Base-by-base conservation (phyloP, 2,329 filamentous ascomycete genomes). In the Neospermospora avenae region DNA sequence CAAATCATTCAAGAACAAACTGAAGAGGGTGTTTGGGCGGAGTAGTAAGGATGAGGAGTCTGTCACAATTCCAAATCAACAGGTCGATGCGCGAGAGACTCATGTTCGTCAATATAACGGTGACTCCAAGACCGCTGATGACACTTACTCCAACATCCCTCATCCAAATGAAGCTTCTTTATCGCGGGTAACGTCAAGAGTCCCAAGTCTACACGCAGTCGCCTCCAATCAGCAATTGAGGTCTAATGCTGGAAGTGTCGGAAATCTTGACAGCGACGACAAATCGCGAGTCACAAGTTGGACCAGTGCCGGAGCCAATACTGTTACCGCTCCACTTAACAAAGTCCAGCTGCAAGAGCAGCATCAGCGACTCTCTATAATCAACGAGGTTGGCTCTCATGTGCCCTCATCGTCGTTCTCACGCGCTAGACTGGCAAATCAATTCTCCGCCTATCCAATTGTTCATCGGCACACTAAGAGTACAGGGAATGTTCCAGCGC, bases 281-380 rank as follows among this genome's bases (percentile, higher is more conserved):
- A 82, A 77, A 64, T 88, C 85, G n/a, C 77, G 87, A 22, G 83
- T 90, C 54, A 90, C 87, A 1, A 91, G 88, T 71, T 91, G 88
- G 88, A 82, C 82, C 4, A 84, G 85, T 62, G 89, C 87, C 0
- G 83, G 82, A 1, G 77, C 79, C 1, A 80, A 80, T 59, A 80
- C 82, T 2, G 73, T 79, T 5, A 83, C 71, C 60, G 79, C 76
- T 60, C 77, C 66, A 44, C 56, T 57, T 18, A 31, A 52, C 5
- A 63, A 60, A 57, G 22, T 58, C 28, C 65, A 62, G 24, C 37
- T 58, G 2, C 79, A 82, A 61, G 77, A 83, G 61, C 72, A 76
- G 18, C 44, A 46, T 4, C 81, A 87, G 67, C 80, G 84, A 1
- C 74, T 89, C n/a, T 86, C 85, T 1, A 78, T 86, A 24, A 88